Evolutionary conservation across 495 filamentous ascomycete species (phyloP).

Genomic region (Hypoxylon lienhwacheense): DNA sequence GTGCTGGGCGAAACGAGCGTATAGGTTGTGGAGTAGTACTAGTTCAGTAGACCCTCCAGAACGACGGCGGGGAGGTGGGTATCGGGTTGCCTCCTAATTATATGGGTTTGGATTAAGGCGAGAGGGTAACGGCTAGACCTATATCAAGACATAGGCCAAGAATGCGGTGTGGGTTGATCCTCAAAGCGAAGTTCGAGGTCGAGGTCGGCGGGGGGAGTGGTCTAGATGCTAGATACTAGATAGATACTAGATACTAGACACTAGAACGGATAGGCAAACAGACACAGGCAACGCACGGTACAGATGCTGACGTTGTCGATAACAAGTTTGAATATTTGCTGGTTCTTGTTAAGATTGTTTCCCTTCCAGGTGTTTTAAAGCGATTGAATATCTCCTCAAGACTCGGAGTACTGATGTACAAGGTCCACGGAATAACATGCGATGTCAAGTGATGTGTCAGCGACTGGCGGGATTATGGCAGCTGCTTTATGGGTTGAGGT

Average conservation of each 20-base stretch:
- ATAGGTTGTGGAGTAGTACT: constrained; percentile 35
- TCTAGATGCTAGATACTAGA: too few species aligned
- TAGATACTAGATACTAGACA: too few species aligned
- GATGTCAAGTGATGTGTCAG: constrained; percentile 30
- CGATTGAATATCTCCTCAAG: constrained; percentile 42
- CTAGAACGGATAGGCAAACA: constrained; percentile 7
- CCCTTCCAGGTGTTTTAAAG: constrained; percentile 42
- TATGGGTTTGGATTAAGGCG: constrained; percentile 20
- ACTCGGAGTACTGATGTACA: constrained; percentile 36
- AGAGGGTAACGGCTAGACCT: constrained; percentile 18
- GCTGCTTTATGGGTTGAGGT: constrained; percentile 9
- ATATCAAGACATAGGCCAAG: constrained; percentile 33
- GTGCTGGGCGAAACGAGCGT: constrained; percentile 47
- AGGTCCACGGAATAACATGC: constrained; percentile 20
- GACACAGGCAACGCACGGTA: constrained; percentile 9
- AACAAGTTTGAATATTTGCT: constrained; percentile 2
- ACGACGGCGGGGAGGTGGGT: constrained; percentile 24
- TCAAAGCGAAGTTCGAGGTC: constrained; percentile 10
- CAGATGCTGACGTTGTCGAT: constrained; percentile 16
- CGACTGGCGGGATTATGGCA: constrained; percentile 7
- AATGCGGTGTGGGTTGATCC: constrained; percentile 1
- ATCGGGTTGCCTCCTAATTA: constrained; percentile 24
- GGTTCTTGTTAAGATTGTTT: constrained; percentile 31
- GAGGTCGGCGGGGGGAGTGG: too few species aligned
- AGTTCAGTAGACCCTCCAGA: constrained; percentile 28